Evolutionary conservation across 257 asterid genomes (phyloP).

Genomic region (Vinca minor): DNA sequence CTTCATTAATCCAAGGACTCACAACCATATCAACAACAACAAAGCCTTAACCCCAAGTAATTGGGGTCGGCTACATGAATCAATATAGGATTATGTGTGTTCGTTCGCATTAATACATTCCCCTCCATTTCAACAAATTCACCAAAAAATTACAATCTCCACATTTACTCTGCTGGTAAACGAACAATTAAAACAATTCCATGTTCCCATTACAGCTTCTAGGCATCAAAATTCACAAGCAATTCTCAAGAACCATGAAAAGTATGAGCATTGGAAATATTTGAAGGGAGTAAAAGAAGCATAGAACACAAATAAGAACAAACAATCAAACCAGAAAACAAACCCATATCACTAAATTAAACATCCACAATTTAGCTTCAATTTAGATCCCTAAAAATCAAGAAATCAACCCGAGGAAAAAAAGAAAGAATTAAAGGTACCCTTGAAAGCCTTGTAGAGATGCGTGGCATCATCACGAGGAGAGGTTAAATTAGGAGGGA

Average conservation of each 20-base stretch:
- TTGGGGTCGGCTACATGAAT: too few relatives aligned
- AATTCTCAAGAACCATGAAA: neutral
- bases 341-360: neutral
- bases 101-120: too few relatives aligned
- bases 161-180: too few relatives aligned
- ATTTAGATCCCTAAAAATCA: neutral
- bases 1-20: constrained; percentile 5
- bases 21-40: too few relatives aligned
- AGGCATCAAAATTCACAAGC: neutral
- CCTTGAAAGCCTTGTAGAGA: constrained; percentile 83
- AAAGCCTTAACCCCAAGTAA: too few relatives aligned
- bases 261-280: neutral
- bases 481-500: constrained; percentile 59
- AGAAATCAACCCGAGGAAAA: neutral
- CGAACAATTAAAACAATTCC: neutral
- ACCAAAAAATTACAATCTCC: too few relatives aligned
- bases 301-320: neutral
- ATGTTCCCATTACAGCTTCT: neutral
- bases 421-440: constrained; percentile 19
- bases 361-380: neutral
- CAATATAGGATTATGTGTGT: too few relatives aligned
- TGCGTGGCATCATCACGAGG: constrained; percentile 88
- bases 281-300: neutral
- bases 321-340: neutral
- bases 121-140: neutral